Conservation (phyloP, 306 rosid genomes). For the Trifolium repens region DNA sequence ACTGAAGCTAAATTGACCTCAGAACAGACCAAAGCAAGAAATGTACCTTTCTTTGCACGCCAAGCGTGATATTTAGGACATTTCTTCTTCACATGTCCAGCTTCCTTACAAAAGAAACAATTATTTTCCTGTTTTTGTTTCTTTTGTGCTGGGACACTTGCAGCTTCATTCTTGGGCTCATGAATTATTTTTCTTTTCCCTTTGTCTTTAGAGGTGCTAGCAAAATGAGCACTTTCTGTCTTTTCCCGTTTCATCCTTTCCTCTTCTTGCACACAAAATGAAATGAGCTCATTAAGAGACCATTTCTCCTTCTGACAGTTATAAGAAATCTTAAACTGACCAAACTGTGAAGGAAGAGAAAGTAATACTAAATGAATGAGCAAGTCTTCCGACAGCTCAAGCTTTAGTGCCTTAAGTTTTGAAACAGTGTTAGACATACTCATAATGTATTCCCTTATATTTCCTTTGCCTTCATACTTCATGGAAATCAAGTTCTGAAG, state of each 20-base stretch:
- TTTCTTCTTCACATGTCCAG: neutral
- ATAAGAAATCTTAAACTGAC: too few relatives aligned
- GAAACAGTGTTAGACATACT: too few relatives aligned
- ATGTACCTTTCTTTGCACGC: neutral
- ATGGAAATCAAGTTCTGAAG: too few relatives aligned
- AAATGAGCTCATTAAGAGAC: too few relatives aligned
- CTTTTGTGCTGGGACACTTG: neutral
- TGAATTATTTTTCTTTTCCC: neutral
- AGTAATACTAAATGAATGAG: too few relatives aligned
- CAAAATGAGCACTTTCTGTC: neutral
- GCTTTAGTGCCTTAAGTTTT: too few relatives aligned
- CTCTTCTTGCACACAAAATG: too few relatives aligned
- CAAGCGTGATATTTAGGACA: neutral
- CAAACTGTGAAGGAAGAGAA: too few relatives aligned
- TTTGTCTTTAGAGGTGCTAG: neutral
- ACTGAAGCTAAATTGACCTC: neutral
- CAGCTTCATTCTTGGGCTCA: neutral
- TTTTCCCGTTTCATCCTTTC: neutral
- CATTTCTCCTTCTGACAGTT: too few relatives aligned
- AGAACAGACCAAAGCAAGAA: neutral
- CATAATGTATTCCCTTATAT: too few relatives aligned
- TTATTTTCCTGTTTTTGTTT: neutral
- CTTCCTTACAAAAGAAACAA: neutral
- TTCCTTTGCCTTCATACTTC: too few relatives aligned
- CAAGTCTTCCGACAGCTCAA: too few relatives aligned